Conservation (phyloP, 2,329 filamentous ascomycete genomes). For the Verruconis gallopava region DNA sequence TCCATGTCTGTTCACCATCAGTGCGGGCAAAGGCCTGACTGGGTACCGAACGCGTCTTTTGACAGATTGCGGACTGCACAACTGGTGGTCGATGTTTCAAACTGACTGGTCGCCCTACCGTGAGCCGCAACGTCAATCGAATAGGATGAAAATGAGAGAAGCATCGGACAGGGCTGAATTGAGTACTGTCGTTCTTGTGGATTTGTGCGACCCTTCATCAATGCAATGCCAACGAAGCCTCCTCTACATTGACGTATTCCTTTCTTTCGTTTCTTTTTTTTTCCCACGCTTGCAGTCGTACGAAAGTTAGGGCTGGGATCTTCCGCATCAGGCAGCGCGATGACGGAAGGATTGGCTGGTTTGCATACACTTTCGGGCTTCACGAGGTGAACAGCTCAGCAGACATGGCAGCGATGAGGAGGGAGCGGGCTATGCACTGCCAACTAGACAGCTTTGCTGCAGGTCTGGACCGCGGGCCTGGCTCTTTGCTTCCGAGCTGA, state of each 20-base stretch:
- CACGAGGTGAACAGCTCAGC: conserved; percentile 7
- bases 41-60: conserved; percentile 18
- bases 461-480: not conserved
- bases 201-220: not conserved
- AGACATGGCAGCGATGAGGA: not conserved
- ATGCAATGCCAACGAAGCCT: too few species aligned
- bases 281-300: too few species aligned
- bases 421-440: conserved; percentile 2
- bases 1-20: conserved; percentile 15
- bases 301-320: too few species aligned
- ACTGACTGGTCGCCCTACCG: not conserved
- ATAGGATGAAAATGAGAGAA: not conserved
- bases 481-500: conserved; percentile 4
- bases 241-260: not conserved
- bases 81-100: too few species aligned
- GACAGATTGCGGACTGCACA: not conserved
- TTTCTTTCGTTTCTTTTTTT: not conserved
- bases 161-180: not conserved
- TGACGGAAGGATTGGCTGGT: not conserved
- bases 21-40: conserved; percentile 22
- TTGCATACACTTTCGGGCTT: not conserved
- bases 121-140: not conserved
- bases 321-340: too few species aligned
- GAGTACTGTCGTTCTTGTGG: too few species aligned
- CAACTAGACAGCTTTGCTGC: conserved; percentile 4